phyloP scores from a whole-genome alignment of 2,329 filamentous ascomycete genomes.

The Cytospora mali region DNA sequence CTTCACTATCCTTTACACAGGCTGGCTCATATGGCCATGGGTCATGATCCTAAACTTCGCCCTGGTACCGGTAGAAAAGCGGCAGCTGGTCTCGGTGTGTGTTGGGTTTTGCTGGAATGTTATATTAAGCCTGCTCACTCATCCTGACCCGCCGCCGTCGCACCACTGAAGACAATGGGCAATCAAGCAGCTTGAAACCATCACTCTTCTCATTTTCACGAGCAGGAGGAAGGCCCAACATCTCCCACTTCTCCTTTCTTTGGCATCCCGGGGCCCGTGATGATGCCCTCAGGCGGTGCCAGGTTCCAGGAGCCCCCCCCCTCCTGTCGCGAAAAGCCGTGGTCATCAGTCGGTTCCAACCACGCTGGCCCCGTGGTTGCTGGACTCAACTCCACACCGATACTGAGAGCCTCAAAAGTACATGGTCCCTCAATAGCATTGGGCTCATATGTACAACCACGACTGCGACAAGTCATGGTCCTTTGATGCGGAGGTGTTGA shows the following conservation, averaged over 20 bases:
- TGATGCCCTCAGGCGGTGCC: not conserved
- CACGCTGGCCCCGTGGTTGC: not conserved
- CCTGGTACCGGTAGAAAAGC: constrained; percentile 33
- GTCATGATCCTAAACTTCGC: constrained; percentile 34
- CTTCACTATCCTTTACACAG: constrained; percentile 31
- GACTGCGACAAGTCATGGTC: not conserved
- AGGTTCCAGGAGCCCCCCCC: not conserved
- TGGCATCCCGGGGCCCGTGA: not conserved
- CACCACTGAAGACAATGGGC: constrained; percentile 10
- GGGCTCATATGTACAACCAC: not conserved
- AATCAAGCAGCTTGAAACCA: not conserved
- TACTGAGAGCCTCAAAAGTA: not conserved
- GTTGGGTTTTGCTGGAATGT: constrained; percentile 35
- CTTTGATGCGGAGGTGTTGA: not conserved
- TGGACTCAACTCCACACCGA: not conserved
- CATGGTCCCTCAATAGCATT: not conserved
- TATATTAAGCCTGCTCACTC: constrained; percentile 30
- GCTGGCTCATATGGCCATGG: constrained; percentile 34
- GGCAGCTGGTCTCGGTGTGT: constrained; percentile 33
- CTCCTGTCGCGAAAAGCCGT: not conserved
- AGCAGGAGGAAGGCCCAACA: not conserved
- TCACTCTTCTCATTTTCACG: not conserved
- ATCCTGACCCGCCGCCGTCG: constrained; percentile 25
- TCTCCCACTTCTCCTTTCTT: too few relatives aligned
- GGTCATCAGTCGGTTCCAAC: not conserved